Evolutionary conservation across 164 flowering plant genomes (phyloP).

Genomic region (Vitis amurensis): DNA sequence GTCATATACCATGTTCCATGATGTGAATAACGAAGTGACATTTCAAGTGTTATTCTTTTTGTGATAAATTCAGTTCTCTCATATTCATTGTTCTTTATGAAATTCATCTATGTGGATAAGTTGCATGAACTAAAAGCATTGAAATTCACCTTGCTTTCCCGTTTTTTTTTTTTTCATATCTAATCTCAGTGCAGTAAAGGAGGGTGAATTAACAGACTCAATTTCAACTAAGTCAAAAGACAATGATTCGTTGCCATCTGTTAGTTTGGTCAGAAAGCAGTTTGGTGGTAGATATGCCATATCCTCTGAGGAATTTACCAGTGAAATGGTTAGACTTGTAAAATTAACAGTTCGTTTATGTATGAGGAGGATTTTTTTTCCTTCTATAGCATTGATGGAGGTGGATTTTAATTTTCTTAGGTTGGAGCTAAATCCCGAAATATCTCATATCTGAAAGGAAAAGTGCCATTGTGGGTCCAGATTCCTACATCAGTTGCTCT

Average conservation of each 20-base stretch:
- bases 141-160: background rate
- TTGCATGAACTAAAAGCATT: background rate
- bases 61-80: background rate
- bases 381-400: background rate
- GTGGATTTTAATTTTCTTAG: slow-evolving; percentile 32
- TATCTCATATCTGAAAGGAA: slow-evolving; percentile 81
- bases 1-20: background rate
- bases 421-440: slow-evolving; percentile 99
- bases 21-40: background rate
- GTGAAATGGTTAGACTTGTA: slow-evolving; percentile 66
- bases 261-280: slow-evolving; percentile 66
- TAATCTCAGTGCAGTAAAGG: slow-evolving; percentile 59
- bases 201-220: slow-evolving; percentile 41
- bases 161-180: background rate
- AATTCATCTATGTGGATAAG: background rate
- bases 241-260: slow-evolving; percentile 39
- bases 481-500: slow-evolving; percentile 97
- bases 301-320: slow-evolving; percentile 85
- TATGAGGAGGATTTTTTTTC: background rate
- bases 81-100: background rate
- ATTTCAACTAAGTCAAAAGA: slow-evolving; percentile 38
- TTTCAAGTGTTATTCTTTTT: background rate
- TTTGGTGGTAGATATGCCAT: slow-evolving; percentile 89
- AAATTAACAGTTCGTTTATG: background rate
- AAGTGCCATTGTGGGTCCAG: slow-evolving; percentile 90